Evolutionary conservation across 306 rosid genomes (phyloP), one percentile per base, ranked within the genome.

Genomic region (Cotoneaster glaucophyllus): DNA sequence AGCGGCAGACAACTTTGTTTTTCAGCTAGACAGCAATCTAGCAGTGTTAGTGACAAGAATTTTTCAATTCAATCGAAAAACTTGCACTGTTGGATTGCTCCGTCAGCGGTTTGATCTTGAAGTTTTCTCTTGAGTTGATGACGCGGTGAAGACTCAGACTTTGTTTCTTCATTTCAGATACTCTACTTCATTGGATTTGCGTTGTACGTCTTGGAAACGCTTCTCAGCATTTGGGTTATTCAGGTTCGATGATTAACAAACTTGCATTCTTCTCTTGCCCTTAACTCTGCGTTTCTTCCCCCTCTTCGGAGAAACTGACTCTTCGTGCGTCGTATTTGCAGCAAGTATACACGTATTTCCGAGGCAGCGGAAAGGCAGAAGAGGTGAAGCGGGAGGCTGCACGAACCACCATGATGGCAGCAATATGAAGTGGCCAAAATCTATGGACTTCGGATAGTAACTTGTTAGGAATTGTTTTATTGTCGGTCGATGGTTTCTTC

Each of bases 341-440:
- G 97, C 93, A 90, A 95, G 99, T 95, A 75, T 90, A 87, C 83
- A 82, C 85, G 90, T 95, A 95, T 77, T 95, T 95, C 89, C 95
- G 98, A 34, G 96, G 97, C 79, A 95, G 97, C 39, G 99, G 99
- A 73, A 92, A 92, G 88, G 90, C 91, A 74, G 83, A 82, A 54
- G 86, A 79, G 56, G 68, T 87, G 86, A 92, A 83, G 84, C 96
- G 86, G 15, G 85, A 87, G n/a, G 97, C 99, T 43, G 87, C 97
- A 25, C 88, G 92, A 85, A 84, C 87, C 43, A 85, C 98, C 64
- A 77, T 94, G 97, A 91, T 82, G 97, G 90, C 96, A 48, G 96
- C 97, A 48, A 83, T 95, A 63, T 92, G 81, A 92, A 29, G 19
- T 22, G 67, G 71, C 5, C 17, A 39, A 63, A 73, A 39, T 25